Evolutionary conservation across 1,284 basidiomycete genomes (phyloP).

Genomic region (Takashimella koratensis): DNA sequence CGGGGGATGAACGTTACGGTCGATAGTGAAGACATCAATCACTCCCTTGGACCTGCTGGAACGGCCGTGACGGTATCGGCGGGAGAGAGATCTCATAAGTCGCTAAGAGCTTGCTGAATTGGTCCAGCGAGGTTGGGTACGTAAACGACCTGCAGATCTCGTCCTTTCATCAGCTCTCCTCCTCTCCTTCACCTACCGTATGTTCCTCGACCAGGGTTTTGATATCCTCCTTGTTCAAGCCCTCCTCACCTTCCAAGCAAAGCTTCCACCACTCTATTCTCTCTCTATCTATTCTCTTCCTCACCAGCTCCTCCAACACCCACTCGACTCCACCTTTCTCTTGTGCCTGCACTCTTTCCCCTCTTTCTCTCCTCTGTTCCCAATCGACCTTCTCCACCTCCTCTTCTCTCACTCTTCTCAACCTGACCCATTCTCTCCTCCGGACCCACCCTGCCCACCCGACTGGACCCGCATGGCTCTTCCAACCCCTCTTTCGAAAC

Average conservation of each 20-base stretch:
- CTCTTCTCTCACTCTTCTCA: constrained; percentile 18
- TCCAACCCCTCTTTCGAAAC: constrained; percentile 42
- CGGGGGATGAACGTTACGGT: no score
- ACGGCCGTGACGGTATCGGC: neutral
- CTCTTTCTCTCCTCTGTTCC: constrained; percentile 4
- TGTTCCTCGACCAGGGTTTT: neutral
- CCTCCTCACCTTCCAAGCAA: neutral
- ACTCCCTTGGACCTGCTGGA: no score
- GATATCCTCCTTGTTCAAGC: neutral
- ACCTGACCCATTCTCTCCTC: constrained; percentile 45
- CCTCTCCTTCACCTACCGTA: neutral
- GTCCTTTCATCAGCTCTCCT: neutral
- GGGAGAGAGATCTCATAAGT: neutral
- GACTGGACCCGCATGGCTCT: constrained; percentile 27
- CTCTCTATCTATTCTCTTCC: neutral
- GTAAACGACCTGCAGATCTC: neutral
- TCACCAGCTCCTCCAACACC: neutral
- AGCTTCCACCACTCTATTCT: neutral
- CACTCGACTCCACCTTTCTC: neutral
- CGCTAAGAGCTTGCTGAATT: neutral
- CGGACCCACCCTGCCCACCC: constrained; percentile 49
- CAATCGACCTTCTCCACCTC: constrained; percentile 12
- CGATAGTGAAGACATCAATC: no score
- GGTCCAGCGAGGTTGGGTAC: neutral
- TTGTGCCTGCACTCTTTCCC: neutral